phyloP scores from a whole-genome alignment of 2,329 filamentous ascomycete genomes.

The Stemphylium vesicarium region DNA sequence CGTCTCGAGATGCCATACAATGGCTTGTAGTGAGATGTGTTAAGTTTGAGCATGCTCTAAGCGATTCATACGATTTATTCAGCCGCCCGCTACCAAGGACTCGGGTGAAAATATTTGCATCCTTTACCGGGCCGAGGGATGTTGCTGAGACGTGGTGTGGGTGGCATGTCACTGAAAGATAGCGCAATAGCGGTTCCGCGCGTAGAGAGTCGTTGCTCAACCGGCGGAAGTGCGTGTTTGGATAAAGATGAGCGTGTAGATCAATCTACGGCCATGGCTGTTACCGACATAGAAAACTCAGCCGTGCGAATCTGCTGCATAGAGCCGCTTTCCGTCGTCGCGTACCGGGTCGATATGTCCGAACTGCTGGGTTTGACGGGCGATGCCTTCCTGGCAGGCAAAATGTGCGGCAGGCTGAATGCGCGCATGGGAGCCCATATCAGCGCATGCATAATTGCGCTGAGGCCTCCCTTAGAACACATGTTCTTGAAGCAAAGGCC shows the following conservation, averaged over 20 bases:
- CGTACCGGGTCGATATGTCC: constrained; percentile 32
- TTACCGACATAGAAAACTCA: constrained; percentile 1
- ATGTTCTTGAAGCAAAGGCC: constrained; percentile 27
- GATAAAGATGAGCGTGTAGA: constrained; percentile 8
- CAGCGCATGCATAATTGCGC: constrained; percentile 31
- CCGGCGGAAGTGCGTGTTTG: constrained; percentile 9
- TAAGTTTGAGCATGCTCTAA: constrained; percentile 5
- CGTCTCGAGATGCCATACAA: constrained; percentile 6
- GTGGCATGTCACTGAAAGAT: constrained; percentile 11
- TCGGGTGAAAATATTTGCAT: constrained; percentile 10
- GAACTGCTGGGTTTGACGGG: constrained; percentile 28
- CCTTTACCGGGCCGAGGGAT: constrained; percentile 15
- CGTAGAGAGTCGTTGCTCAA: constrained; percentile 1
- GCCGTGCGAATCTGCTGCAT: constrained; percentile 7
- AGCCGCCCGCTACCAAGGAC: constrained; percentile 25
- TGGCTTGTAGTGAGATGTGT: constrained; percentile 17
- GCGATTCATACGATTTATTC: constrained; percentile 24
- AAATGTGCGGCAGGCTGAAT: constrained; percentile 33
- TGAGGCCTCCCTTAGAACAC: constrained; percentile 35
- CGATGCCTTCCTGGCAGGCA: constrained; percentile 29
- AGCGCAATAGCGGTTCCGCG: constrained; percentile 4
- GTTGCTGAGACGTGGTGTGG: constrained; percentile 16
- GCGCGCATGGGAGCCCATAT: constrained; percentile 31
- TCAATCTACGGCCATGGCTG: constrained; percentile 1
- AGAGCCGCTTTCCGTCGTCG: constrained; percentile 28